Conservation (phyloP, 331 rosid genomes). For the Erythrophleum ivorense region DNA sequence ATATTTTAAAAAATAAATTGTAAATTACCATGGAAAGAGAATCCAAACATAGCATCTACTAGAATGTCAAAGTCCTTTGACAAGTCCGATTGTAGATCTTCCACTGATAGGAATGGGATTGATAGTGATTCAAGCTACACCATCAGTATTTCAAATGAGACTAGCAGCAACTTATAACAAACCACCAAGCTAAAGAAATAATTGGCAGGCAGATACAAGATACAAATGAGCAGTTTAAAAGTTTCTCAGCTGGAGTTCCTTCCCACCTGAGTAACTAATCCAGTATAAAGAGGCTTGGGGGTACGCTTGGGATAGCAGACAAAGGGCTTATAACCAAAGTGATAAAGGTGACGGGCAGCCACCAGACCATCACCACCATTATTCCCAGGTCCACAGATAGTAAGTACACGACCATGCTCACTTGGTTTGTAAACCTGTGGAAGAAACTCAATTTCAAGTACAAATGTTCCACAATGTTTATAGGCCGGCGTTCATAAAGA, state of each 20-base stretch:
- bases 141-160: slow-evolving; percentile 50
- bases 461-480: not conserved
- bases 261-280: slow-evolving; percentile 89
- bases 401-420: slow-evolving; percentile 77
- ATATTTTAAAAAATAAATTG: not conserved
- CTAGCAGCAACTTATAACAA: slow-evolving; percentile 17
- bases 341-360: slow-evolving; percentile 92
- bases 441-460: slow-evolving; percentile 28
- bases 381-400: slow-evolving; percentile 96
- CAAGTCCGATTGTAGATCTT: slow-evolving; percentile 74
- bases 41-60: slow-evolving; percentile 91
- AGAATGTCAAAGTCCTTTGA: slow-evolving; percentile 75
- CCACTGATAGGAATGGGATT: slow-evolving; percentile 80
- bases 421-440: slow-evolving; percentile 71
- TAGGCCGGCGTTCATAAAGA: slow-evolving; percentile 1
- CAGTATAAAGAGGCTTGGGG: slow-evolving; percentile 81
- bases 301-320: slow-evolving; percentile 92
- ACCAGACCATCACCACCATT: slow-evolving; percentile 98
- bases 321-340: slow-evolving; percentile 79
- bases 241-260: slow-evolving; percentile 31
- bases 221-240: not conserved
- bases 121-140: slow-evolving; percentile 86
- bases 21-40: slow-evolving; percentile 89
- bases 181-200: slow-evolving; percentile 16
- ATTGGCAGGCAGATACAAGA: slow-evolving; percentile 8